Evolutionary conservation across 768 basidiomycete species (phyloP), one percentile per base, ranked within the genome.

Genomic region (Tylopilus rubrobrunneus): DNA sequence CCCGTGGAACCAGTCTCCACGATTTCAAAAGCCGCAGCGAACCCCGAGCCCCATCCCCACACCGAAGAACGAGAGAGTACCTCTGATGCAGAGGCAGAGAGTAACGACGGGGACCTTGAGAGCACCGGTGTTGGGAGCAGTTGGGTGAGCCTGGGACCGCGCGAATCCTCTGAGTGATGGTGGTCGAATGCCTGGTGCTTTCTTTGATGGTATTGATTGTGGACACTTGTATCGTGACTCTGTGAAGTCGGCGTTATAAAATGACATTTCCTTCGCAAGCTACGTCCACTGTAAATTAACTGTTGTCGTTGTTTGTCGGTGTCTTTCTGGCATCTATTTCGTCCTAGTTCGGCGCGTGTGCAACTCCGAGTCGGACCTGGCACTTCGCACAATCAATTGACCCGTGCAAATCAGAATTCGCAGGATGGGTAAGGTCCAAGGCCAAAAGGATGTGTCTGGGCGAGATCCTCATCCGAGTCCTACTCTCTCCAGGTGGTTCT

Each of bases 71-170:
- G 62, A 19, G 87, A 83, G 51, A 71, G 74, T 19, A 76, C 73
- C 42, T 87, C 86, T 1, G 87, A 89, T 49, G 79, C 80, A 7
- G 88, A 89, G 53, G 75, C 80, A 11, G 87, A 89, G 67, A 85
- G 85, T 60, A 84, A 81, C 58, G 71, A 74, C 12, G 78, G 77
- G 2, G 82, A 80, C 53, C 74, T 78, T 3, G 83, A 78, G 54
- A 67, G 60, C 12, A 71, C 76, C 5, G 76, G 74, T 29, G 81
- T 80, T 27, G 80, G 73, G 36, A 76, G 81, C 46, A 89, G 86
- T 57, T 92, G 89, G 89, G 73, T 92, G 48, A 88, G 82, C 65
- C 70, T 90, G 63, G 65, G 63, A 37, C 52, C 65, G 9, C 65
- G 55, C 37, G 62, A 55, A 48, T 45, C 61, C 19, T 48, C 65